Evolutionary conservation across 2,329 filamentous ascomycete species (phyloP), one percentile per base, ranked within the genome.

Genomic region (Tolypocladium tundrense): DNA sequence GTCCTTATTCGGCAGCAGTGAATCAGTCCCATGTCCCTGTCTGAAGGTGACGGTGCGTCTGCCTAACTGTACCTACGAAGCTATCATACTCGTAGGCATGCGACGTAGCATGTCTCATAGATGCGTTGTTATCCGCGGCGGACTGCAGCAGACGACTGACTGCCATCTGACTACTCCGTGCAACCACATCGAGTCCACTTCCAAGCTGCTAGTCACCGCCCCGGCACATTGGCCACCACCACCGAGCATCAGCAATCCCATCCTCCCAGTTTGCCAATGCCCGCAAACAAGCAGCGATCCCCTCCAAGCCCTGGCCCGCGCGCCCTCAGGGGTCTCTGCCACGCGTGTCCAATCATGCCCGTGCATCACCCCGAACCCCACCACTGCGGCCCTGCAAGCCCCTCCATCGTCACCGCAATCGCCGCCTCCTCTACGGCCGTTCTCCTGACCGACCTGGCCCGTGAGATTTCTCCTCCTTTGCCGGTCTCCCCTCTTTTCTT

Each of bases 331-430:
- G 27, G 27, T 31, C 27, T 31, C 48, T 5, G 19, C 31, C 19
- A 31, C 48, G 48, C n/a, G 31, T 51, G 48, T 16, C 48, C 48
- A 52, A 52, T 52, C 48, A 52, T 52, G 48, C 48, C 31, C 31
- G 48, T 51, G 31, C 48, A 33, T 33, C 27, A 14, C 57, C 57
- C 56, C 48, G 57, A 55, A 57, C 45, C 54, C 59, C 56, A 59
- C 50, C 58, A 57, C 8, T 7, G 14, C 31, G 35, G 45, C 54
- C 27, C 52, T 55, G 41, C 39, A 43, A 60, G 66, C 68, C 68
- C 68, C 68, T 70, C 68, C 65, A 70, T 68, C 65, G 65, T 70
- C 67, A 70, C 68, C 68, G 67, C 65, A 65, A 67, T 64, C 61
- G 61, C 56, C 54, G 37, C 27, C 43, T 50, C 16, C 43, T 56